Conservation (phyloP, 441 rosid genomes). For the Croton setiger region DNA sequence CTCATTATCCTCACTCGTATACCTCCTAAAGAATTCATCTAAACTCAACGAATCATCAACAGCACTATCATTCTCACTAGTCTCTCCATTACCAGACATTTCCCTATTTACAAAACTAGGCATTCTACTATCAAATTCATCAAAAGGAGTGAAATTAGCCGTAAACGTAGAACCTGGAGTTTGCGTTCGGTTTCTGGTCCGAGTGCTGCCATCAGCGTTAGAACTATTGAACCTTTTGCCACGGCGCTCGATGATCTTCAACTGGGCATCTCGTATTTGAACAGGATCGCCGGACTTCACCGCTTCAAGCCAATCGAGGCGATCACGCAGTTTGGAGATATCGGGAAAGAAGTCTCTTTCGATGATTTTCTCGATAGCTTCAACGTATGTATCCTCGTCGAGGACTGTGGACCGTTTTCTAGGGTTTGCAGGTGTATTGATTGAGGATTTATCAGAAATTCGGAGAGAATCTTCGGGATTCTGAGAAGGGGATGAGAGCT, state of each 20-base stretch:
- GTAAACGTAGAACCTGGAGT: conserved; percentile 89
- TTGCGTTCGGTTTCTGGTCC: conserved; percentile 33
- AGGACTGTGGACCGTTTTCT: conserved; percentile 61
- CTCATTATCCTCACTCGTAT: conserved; percentile 90
- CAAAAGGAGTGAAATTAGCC: conserved; percentile 73
- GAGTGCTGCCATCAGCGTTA: conserved; percentile 34
- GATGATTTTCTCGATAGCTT: conserved; percentile 82
- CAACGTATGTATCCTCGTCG: conserved; percentile 81
- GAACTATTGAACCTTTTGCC: conserved; percentile 41
- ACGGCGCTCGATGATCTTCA: conserved; percentile 93
- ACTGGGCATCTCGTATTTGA: conserved; percentile 85
- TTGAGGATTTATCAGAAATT: conserved; percentile 32
- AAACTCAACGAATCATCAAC: conserved; percentile 60
- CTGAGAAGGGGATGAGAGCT: conserved; percentile 59
- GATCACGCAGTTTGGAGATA: conserved; percentile 86
- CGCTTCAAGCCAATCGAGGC: conserved; percentile 94
- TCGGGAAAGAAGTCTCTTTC: conserved; percentile 98
- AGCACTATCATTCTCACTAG: conserved; percentile 35
- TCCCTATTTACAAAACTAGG: conserved; percentile 43
- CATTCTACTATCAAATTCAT: conserved; percentile 58
- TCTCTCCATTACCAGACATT: conserved; percentile 27
- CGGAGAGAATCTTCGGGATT: conserved; percentile 30
- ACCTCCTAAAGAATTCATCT: conserved; percentile 81
- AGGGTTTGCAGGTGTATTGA: conserved; percentile 27
- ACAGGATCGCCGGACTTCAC: conserved; percentile 72